phyloP scores from a whole-genome alignment of 257 asterid species.

The Pogostemon cablin region DNA sequence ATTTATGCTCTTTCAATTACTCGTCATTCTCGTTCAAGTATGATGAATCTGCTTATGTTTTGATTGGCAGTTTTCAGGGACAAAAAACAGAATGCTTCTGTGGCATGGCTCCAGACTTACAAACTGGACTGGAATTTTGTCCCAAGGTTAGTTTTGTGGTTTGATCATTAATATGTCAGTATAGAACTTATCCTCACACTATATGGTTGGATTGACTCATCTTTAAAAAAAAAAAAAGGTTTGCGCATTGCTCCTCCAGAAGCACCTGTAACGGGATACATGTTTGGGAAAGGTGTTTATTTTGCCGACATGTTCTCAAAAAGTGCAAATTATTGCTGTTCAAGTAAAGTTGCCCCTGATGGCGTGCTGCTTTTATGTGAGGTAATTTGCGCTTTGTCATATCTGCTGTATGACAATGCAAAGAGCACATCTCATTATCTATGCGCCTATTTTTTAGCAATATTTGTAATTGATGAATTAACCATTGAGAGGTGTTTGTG shows the following conservation, averaged over 20 bases:
- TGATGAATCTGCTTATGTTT: constrained; percentile 27
- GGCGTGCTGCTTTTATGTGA: constrained; percentile 92
- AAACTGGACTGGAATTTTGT: constrained; percentile 92
- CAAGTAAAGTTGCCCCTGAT: constrained; percentile 42
- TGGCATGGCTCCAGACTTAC: constrained; percentile 99
- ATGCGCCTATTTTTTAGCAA: background rate
- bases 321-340: constrained; percentile 87
- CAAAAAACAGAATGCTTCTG: constrained; percentile 83
- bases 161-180: background rate
- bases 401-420: constrained; percentile 5
- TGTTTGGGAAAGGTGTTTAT: constrained; percentile 98
- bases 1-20: background rate
- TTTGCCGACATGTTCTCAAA: constrained; percentile 99
- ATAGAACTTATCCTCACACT: constrained; percentile 7
- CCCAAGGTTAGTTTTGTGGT: constrained; percentile 63
- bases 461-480: background rate
- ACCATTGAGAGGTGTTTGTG: background rate
- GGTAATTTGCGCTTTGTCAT: constrained; percentile 43
- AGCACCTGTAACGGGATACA: constrained; percentile 91
- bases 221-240: constrained; percentile 55
- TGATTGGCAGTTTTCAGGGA: constrained; percentile 56
- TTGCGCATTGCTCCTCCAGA: constrained; percentile 98
- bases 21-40: constrained; percentile 20
- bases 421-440: background rate
- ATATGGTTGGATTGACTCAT: constrained; percentile 18